Evolutionary conservation across 1,284 basidiomycete species (phyloP).

Genomic region (Sporisorium iseilematis-ciliati): DNA sequence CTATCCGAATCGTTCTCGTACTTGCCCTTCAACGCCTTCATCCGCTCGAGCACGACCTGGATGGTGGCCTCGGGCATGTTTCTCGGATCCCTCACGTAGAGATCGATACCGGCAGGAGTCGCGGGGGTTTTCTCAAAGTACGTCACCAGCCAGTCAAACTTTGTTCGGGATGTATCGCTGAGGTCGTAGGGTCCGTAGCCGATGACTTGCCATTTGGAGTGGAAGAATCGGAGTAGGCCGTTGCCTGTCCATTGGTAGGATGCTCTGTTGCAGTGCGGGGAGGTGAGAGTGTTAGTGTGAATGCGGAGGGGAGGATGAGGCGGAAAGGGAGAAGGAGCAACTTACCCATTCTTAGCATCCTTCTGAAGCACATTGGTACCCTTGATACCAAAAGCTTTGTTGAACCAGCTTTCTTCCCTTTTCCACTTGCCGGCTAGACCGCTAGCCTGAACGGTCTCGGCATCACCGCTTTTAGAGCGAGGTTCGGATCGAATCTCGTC

Average conservation of each 20-base stretch:
- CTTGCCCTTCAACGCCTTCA: conserved; percentile 28
- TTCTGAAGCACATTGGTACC: conserved; percentile 49
- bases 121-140: conserved; percentile 54
- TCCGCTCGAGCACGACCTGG: conserved; percentile 27
- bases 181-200: conserved; percentile 53
- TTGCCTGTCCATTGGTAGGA: conserved; percentile 54
- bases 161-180: conserved; percentile 26
- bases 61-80: conserved; percentile 34
- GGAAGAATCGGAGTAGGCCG: conserved; percentile 47
- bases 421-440: conserved; percentile 38
- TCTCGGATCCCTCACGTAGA: conserved; percentile 46
- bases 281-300: background rate
- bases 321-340: background rate
- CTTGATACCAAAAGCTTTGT: conserved; percentile 49
- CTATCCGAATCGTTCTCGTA: conserved; percentile 29
- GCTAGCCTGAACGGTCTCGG: conserved; percentile 9
- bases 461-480: conserved; percentile 20
- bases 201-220: conserved; percentile 53
- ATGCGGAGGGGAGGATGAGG: background rate
- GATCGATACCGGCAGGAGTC: conserved; percentile 44
- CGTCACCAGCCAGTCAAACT: conserved; percentile 50
- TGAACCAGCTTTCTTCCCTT: conserved; percentile 34
- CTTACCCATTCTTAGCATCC: conserved; percentile 50
- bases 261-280: conserved; percentile 16
- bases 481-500: conserved; percentile 51